A percentile compares a stretch with the other conserved stretches of the same genome.
phyloP scores from a whole-genome alignment of 768 basidiomycete genomes.

The Pleurotus djamor region DNA sequence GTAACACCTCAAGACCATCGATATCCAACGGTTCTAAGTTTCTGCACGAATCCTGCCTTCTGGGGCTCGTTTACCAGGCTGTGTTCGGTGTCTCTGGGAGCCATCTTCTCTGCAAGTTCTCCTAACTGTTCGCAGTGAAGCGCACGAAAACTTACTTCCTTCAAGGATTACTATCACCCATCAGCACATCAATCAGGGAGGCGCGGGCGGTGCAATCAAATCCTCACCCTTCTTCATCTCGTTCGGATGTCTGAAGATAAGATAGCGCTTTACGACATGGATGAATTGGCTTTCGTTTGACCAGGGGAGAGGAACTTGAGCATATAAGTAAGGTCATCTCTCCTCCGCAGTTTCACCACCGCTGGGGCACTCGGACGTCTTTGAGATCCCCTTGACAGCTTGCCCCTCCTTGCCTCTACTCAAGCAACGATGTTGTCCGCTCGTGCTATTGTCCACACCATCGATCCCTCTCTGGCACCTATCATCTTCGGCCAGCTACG shows the following conservation, averaged over 20 bases:
- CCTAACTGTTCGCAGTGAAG: background rate
- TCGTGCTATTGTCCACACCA: background rate
- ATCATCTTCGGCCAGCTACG: conserved; percentile 3
- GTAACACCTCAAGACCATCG: too few relatives aligned
- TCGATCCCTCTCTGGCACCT: conserved; percentile 1
- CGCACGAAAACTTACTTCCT: background rate
- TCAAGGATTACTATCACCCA: background rate
- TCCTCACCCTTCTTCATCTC: background rate
- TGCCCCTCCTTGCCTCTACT: background rate
- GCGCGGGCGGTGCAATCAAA: background rate
- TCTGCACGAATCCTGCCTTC: too few relatives aligned
- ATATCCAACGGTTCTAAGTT: too few relatives aligned
- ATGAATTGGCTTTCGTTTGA: background rate
- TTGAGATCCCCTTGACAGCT: background rate
- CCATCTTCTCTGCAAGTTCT: background rate
- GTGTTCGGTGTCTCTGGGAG: too few relatives aligned
- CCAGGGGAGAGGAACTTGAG: too few relatives aligned
- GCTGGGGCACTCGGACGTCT: background rate
- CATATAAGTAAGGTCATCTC: background rate
- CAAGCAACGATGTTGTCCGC: background rate
- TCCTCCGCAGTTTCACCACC: background rate
- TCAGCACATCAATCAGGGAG: background rate
- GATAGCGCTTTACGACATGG: background rate
- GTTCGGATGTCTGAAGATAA: background rate
- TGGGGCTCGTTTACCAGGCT: too few relatives aligned